Base-by-base conservation (phyloP, 805 yeast species). In the Komagataella pseudopastoris region DNA sequence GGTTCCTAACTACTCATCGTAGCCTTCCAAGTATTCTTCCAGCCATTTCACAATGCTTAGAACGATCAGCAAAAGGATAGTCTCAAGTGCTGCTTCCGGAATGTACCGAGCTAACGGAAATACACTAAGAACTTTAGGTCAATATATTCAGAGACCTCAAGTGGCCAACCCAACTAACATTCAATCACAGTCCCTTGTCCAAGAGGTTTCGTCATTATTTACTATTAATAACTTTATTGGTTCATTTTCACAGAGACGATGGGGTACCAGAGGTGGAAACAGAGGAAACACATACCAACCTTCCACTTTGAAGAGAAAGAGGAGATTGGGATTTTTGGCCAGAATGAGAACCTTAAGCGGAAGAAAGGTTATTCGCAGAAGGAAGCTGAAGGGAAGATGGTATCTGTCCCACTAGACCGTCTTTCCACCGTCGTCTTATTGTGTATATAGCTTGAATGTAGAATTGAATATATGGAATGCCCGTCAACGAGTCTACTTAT, bases 281-380 rank as follows among this genome's bases (percentile, higher is more conserved):
- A 81, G 96, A 70, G 98, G 99, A 68, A 85, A 88, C 70, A 88
- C 96, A 17, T 91, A 85, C 68, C 97, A 91, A 68, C 99, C 99
- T 50, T 83, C 88, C 55, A 88, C 95, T 4, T 71, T 88, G 56
- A 88, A 86, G 65, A 78, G 98, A 65, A 93, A 93, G 73, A 83
- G 96, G 67, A 81, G 85, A 39, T 75, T 85, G 53, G 99, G 99
- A 0, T 93, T 90, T 60, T 73, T 93, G 63, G 88, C 95, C 10
- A 80, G 97, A 64, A 77, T 85, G 67, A 80, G 82, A 62, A 69
- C 85, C 6, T 78, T 75, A 59, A 75, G 78, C 44, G 97, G 97
- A 6, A 78, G 91, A 58, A 86, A 81, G 63, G 78, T 93, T 44
- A 68, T 93, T 52, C 77, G 77, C 51, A 77, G 91, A 64, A 79